phyloP scores from a whole-genome alignment of 2,329 filamentous ascomycete genomes.

The Hypoxylon sp. region DNA sequence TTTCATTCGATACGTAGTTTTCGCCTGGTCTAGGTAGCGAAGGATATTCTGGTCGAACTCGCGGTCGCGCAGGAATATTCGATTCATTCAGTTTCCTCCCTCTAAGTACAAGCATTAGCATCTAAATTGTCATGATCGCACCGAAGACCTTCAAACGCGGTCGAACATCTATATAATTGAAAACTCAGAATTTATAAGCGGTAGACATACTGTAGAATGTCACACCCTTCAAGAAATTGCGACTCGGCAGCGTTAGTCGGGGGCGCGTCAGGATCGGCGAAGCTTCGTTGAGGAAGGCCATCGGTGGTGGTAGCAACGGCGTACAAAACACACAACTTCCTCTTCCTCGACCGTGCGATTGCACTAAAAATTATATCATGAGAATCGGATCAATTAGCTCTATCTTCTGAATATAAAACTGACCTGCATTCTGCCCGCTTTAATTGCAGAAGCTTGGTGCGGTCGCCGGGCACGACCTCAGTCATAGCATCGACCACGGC shows the following conservation, averaged over 20 bases:
- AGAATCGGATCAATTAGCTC: constrained; percentile 66
- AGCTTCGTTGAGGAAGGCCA: constrained; percentile 71
- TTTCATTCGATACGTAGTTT: constrained; percentile 39
- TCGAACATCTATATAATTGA: constrained; percentile 17
- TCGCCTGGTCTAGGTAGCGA: constrained; percentile 40
- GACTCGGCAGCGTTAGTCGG: constrained; percentile 67
- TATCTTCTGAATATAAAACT: constrained; percentile 61
- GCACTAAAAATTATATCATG: constrained; percentile 68
- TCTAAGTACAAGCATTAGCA: constrained; percentile 55
- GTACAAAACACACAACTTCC: constrained; percentile 91
- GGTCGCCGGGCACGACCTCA: constrained; percentile 77
- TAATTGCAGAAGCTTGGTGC: constrained; percentile 75
- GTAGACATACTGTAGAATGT: constrained; percentile 72
- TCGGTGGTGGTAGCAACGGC: constrained; percentile 80
- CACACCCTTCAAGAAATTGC: constrained; percentile 70
- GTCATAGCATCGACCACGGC: constrained; percentile 78
- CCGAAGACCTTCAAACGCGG: constrained; percentile 29
- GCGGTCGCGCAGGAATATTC: constrained; percentile 66
- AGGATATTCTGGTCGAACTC: constrained; percentile 60
- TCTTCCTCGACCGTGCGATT: constrained; percentile 88
- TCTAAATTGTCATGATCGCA: constrained; percentile 20
- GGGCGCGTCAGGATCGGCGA: constrained; percentile 71
- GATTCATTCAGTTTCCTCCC: constrained; percentile 66
- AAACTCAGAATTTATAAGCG: constrained; percentile 42
- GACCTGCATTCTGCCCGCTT: constrained; percentile 75